phyloP scores from a whole-genome alignment of 2,329 filamentous ascomycete species.

The Fusarium oligoseptatum region DNA sequence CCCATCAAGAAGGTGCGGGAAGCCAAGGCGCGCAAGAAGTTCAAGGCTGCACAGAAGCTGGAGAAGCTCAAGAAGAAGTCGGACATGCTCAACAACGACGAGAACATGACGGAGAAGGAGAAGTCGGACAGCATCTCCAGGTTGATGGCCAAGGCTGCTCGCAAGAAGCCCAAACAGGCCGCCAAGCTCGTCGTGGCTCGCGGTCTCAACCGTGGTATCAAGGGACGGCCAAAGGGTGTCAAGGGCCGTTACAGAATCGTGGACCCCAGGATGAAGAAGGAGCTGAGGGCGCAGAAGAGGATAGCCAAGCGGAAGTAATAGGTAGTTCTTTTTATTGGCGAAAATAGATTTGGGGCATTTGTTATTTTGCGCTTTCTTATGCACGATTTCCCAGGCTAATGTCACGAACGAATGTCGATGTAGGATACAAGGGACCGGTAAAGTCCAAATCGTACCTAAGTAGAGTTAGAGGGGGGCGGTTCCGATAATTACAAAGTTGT shows the following conservation, averaged over 20 bases:
- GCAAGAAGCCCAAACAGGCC: constrained; percentile 86
- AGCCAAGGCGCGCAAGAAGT: constrained; percentile 96
- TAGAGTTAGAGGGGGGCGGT: constrained; percentile 1
- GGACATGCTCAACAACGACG: constrained; percentile 88
- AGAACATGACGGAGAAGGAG: constrained; percentile 94
- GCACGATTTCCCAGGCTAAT: constrained; percentile 42
- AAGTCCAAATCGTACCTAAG: constrained; percentile 87
- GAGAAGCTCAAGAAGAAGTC: constrained; percentile 98
- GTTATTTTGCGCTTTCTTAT: constrained; percentile 23
- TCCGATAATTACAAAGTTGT: not conserved
- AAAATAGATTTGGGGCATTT: constrained; percentile 29
- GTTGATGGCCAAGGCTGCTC: constrained; percentile 83
- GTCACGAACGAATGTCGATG: constrained; percentile 67
- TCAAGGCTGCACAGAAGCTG: constrained; percentile 88
- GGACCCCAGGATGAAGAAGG: constrained; percentile 95
- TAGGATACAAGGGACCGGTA: constrained; percentile 74
- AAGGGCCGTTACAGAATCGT: constrained; percentile 99
- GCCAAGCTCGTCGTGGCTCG: constrained; percentile 91
- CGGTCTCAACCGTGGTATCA: constrained; percentile 86
- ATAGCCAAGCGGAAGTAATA: constrained; percentile 72
- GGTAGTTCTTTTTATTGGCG: not conserved
- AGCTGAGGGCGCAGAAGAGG: constrained; percentile 88
- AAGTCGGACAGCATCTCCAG: constrained; percentile 88
- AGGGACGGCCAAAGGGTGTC: constrained; percentile 88
- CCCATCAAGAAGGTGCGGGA: constrained; percentile 99